These are phyloP conservation scores for Serendipita vermifera DNA, from an alignment of 768 basidiomycete species.

Conservation along the genomic window DNA sequence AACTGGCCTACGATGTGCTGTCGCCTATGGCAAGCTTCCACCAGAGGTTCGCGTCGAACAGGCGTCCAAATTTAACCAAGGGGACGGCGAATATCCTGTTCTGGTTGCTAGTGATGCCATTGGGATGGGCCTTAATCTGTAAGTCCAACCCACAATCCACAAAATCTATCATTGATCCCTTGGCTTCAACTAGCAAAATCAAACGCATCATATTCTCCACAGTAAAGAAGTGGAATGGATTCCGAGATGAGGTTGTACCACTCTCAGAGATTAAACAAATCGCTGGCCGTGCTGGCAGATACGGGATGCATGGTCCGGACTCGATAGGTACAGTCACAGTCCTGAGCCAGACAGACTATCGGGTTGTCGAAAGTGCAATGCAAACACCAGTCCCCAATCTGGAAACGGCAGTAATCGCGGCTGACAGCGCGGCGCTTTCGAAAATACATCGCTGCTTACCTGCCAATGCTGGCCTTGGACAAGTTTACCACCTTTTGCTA, in stretches of 20 bases:
- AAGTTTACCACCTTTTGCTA: constrained; percentile 34
- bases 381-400: constrained; percentile 38
- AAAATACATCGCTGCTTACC: constrained; percentile 25
- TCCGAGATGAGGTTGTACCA: constrained; percentile 35
- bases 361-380: constrained; percentile 44
- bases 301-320: constrained; percentile 44
- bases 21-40: constrained; percentile 84
- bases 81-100: constrained; percentile 70
- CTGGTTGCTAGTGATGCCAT: constrained; percentile 90
- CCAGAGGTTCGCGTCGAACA: constrained; percentile 88
- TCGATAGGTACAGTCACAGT: constrained; percentile 64
- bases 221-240: constrained; percentile 53
- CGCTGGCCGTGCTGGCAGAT: constrained; percentile 86
- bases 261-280: constrained; percentile 84
- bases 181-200: constrained; percentile 59
- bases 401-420: constrained; percentile 36
- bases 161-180: neutral
- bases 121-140: constrained; percentile 97
- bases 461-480: constrained; percentile 20
- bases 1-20: constrained; percentile 72
- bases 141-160: constrained; percentile 21
- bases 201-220: constrained; percentile 69
- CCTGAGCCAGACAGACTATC: constrained; percentile 45
- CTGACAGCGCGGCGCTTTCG: constrained; percentile 17
- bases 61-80: constrained; percentile 83